Conservation (phyloP, 139 green algal species). For the Raphidocelis subcapitata region DNA sequence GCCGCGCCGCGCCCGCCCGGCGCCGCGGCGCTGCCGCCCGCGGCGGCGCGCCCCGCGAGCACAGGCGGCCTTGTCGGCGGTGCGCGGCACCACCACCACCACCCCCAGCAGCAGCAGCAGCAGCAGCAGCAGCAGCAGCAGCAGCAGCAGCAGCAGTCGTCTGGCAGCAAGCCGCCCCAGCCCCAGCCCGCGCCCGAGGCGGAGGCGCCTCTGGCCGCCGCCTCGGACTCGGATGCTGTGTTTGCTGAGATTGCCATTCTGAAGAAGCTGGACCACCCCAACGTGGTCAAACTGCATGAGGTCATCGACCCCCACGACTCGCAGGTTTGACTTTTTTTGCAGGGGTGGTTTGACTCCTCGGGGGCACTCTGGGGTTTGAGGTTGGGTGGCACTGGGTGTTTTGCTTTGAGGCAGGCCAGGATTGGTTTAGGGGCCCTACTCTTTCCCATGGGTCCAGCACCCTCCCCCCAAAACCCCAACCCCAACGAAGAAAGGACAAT, state of each 20-base stretch:
- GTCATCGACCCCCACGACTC: slow-evolving; percentile 49
- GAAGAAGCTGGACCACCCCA: slow-evolving; percentile 76
- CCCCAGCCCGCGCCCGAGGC: too few relatives aligned
- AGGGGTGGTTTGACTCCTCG: neutral
- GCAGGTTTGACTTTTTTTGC: neutral
- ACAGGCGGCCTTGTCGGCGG: too few relatives aligned
- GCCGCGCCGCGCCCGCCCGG: too few relatives aligned
- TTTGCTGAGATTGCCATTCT: slow-evolving; percentile 56
- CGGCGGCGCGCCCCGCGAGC: too few relatives aligned
- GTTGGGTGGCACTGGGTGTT: too few relatives aligned
- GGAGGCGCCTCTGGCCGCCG: neutral
- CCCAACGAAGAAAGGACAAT: slow-evolving; percentile 45
- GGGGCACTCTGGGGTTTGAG: neutral
- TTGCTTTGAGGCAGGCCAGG: neutral
- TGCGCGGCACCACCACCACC: too few relatives aligned
- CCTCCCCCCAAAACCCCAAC: neutral
- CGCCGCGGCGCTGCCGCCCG: too few relatives aligned
- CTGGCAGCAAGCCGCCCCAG: too few relatives aligned
- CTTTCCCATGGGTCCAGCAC: slow-evolving; percentile 2
- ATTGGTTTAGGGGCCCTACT: neutral
- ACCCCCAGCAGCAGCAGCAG: neutral
- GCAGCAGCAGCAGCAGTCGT: slow-evolving; percentile 8
- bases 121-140: neutral
- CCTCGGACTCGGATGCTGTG: slow-evolving; percentile 26
- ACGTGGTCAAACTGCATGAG: slow-evolving; percentile 83